Base-by-base conservation (phyloP, 768 basidiomycete species). In the Trametes punicea region DNA sequence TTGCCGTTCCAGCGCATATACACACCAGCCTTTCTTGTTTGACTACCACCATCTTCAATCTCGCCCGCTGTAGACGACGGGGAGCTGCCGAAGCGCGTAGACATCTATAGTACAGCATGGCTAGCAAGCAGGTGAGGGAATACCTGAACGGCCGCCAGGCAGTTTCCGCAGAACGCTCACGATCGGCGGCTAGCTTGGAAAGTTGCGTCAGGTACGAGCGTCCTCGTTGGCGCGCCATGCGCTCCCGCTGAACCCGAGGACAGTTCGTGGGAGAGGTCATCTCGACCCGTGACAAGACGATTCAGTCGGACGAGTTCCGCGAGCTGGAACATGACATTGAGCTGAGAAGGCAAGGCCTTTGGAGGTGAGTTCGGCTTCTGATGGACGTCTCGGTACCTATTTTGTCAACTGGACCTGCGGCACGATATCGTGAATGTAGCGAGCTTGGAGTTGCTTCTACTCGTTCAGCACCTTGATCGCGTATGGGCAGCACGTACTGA, bases 231-330 rank as follows among this genome's bases (percentile, higher is more conserved):
- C 39, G 44, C 51, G 33, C 10, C 40, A 31, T 49, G 30, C 21
- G 23, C 42, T 20, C 21, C 38, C 21, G 27, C n/a, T 42, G 20
- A 49, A 23, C 29, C 46, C 20, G 57, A 51, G 46, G 62, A 40
- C 64, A 94, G 89, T 90, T 91, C 88, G 90, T 90, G 5, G 90
- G 89, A 38, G 92, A 95, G 73, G 87, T 90, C 63, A 91, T 97
- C 50, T 85, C 89, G 36, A 80, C 87, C 23, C 82, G 86, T 60
- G 90, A 93, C 68, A 95, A 89, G 77, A 85, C 88, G 2, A 71
- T 81, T 39, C 78, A 87, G 29, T 83, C 87, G 2, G 87, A 88
- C 23, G 92, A 93, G 60, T 88, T 95, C 69, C 79, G 74, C 33
- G 89, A 87, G 45, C 75, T 94, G 41, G 91, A 95, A 70, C 79